Percentiles rank a stretch among this genome's conserved stretches.
Conservation (phyloP, 805 yeast genomes). For the Suhomyces xylopsoci region DNA sequence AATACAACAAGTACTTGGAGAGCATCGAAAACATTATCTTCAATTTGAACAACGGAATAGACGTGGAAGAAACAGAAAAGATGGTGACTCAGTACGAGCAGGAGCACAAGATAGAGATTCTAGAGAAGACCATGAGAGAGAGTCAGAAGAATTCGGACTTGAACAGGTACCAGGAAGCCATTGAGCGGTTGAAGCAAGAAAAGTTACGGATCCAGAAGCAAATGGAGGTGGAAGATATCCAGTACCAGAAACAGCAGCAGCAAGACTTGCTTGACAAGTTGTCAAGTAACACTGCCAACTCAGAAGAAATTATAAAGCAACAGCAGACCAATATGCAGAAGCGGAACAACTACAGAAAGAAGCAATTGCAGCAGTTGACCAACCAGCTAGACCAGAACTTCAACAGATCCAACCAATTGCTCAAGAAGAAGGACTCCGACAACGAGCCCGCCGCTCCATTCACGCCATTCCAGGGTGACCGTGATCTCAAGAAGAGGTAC, state of each 20-base stretch:
- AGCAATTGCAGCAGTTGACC: constrained; percentile 56
- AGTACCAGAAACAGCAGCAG: constrained; percentile 39
- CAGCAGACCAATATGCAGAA: constrained; percentile 44
- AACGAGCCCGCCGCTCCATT: constrained; percentile 53
- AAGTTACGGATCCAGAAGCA: constrained; percentile 68
- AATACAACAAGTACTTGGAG: constrained; percentile 77
- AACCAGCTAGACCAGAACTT: constrained; percentile 49
- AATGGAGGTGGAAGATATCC: constrained; percentile 42
- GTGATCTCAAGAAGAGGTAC: constrained; percentile 55
- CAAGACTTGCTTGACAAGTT: constrained; percentile 40
- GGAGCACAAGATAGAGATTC: constrained; percentile 69
- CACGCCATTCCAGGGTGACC: constrained; percentile 93
- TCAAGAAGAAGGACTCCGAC: constrained; percentile 18
- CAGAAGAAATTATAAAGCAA: constrained; percentile 41
- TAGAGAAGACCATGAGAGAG: constrained; percentile 70
- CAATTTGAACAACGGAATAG: constrained; percentile 67
- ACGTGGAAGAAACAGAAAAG: constrained; percentile 65
- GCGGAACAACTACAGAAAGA: constrained; percentile 62
- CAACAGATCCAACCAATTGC: constrained; percentile 26
- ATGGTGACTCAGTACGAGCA: constrained; percentile 66
- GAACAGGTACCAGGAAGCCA: constrained; percentile 59
- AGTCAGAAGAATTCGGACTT: constrained; percentile 60
- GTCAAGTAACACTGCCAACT: constrained; percentile 21
- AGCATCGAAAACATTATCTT: constrained; percentile 77
- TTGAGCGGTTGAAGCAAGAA: constrained; percentile 54